A percentile compares a stretch with the other conserved stretches of the same genome.
phyloP scores from a whole-genome alignment of 805 yeast species.

The Saccharomyces jurei region DNA sequence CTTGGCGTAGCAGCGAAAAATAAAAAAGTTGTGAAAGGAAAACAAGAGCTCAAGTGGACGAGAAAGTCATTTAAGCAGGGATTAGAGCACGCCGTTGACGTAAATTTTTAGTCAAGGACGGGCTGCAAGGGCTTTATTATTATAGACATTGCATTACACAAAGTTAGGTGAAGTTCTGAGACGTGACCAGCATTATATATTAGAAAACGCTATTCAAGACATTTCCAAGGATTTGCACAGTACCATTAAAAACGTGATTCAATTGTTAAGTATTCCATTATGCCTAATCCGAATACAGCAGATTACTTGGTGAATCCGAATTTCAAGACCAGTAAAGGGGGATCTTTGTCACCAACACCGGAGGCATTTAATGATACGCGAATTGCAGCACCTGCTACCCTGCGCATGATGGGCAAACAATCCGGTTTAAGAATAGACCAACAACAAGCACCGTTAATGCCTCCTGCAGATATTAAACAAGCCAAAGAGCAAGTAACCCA shows the following conservation, averaged over 20 bases:
- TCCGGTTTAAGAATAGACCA: neutral
- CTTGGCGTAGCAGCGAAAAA: neutral
- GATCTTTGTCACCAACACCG: neutral
- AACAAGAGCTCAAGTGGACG: neutral
- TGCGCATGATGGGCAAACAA: slow-evolving; percentile 28
- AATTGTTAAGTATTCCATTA: neutral
- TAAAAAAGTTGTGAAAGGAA: neutral
- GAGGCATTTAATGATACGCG: slow-evolving; percentile 3
- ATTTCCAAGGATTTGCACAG: neutral
- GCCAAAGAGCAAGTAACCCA: slow-evolving; percentile 1
- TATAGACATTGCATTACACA: neutral
- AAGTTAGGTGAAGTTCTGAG: neutral
- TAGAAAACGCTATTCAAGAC: neutral
- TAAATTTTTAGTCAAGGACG: neutral
- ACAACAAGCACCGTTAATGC: slow-evolving; percentile 17
- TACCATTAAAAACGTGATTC: neutral
- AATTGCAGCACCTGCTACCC: slow-evolving; percentile 28
- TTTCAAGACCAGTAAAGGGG: neutral
- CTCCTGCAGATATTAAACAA: slow-evolving; percentile 18
- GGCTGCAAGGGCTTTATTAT: neutral
- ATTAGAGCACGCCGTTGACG: neutral
- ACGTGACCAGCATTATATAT: neutral
- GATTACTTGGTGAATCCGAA: slow-evolving; percentile 1
- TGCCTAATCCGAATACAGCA: neutral
- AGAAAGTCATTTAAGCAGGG: neutral